A percentile compares a stretch with the other conserved stretches of the same genome.
phyloP scores from a whole-genome alignment of 805 yeast genomes.

The Yarrowia porcina region DNA sequence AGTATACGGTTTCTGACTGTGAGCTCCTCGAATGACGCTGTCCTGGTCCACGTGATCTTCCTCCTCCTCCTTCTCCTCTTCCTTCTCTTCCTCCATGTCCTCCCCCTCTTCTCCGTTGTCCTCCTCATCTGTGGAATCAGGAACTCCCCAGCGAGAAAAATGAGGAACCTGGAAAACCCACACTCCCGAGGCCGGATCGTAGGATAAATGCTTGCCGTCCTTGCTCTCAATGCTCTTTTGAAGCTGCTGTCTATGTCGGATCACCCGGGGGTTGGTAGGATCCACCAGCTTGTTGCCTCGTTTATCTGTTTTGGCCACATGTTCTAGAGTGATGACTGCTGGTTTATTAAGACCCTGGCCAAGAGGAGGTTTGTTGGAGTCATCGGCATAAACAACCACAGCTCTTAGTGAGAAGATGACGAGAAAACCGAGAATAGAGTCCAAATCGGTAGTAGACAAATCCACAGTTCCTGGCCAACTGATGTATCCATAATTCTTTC shows the following conservation, averaged over 20 bases:
- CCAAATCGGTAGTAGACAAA: conserved; percentile 58
- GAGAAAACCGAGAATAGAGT: conserved; percentile 60
- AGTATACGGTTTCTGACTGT: not conserved
- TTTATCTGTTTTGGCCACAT: conserved; percentile 68
- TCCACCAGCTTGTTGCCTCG: conserved; percentile 59
- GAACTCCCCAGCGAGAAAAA: conserved; percentile 90
- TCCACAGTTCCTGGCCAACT: conserved; percentile 76
- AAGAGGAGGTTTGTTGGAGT: conserved; percentile 49
- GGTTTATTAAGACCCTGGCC: conserved; percentile 80
- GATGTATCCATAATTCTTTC: conserved; percentile 66
- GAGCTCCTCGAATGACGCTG: not conserved
- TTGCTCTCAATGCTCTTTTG: conserved; percentile 50
- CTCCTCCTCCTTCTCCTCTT: not conserved
- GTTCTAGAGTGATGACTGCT: conserved; percentile 66
- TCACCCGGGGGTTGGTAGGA: conserved; percentile 57
- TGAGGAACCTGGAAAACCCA: conserved; percentile 86
- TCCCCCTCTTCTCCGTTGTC: conserved; percentile 49
- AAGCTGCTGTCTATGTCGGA: conserved; percentile 44
- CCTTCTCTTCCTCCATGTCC: not conserved
- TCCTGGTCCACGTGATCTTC: not conserved
- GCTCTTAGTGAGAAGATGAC: conserved; percentile 59
- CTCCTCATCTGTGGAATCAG: conserved; percentile 42
- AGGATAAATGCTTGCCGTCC: conserved; percentile 79
- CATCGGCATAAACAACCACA: conserved; percentile 69
- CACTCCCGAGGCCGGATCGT: conserved; percentile 66